Percentiles rank a stretch among this genome's conserved stretches.
phyloP scores from a whole-genome alignment of 352 stramenopile species.

The Globisporangium irregulare region DNA sequence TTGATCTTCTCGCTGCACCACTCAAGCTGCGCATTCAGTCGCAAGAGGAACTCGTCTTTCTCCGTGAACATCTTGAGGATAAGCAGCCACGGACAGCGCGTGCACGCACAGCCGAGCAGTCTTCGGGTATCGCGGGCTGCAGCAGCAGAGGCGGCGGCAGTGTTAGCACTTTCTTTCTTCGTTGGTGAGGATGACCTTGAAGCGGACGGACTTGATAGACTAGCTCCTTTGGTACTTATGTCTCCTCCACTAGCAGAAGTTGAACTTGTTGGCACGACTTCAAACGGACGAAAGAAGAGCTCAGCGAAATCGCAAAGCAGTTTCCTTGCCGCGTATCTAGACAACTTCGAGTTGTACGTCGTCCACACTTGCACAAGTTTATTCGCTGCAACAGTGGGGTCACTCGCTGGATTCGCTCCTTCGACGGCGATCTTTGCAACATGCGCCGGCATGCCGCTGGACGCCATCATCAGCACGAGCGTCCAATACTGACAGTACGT shows the following conservation, averaged over 20 bases:
- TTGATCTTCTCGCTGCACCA: conserved; percentile 77
- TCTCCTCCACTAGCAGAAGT: neutral
- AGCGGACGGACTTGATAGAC: neutral
- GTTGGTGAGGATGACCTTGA: conserved; percentile 19
- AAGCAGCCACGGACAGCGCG: conserved; percentile 69
- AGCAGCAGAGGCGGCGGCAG: neutral
- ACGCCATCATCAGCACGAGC: conserved; percentile 49
- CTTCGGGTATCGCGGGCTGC: conserved; percentile 31
- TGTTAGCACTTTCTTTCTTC: conserved; percentile 13
- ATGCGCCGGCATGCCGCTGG: conserved; percentile 54
- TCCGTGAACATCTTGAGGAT: conserved; percentile 68
- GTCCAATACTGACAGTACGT: conserved; percentile 77
- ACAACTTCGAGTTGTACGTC: conserved; percentile 51
- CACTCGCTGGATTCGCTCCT: conserved; percentile 22
- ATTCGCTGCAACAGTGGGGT: conserved; percentile 22
- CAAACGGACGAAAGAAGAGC: conserved; percentile 60
- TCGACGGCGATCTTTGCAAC: conserved; percentile 53
- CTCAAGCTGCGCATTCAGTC: conserved; percentile 64
- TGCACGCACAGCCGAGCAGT: conserved; percentile 65
- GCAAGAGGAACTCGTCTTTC: conserved; percentile 71
- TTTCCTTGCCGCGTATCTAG: conserved; percentile 46
- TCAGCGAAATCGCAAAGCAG: conserved; percentile 62
- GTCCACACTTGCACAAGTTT: conserved; percentile 61
- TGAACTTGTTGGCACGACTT: conserved; percentile 3
- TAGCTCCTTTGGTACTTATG: neutral